Conservation (phyloP, 768 basidiomycete genomes). For the Podaxis sp. region DNA sequence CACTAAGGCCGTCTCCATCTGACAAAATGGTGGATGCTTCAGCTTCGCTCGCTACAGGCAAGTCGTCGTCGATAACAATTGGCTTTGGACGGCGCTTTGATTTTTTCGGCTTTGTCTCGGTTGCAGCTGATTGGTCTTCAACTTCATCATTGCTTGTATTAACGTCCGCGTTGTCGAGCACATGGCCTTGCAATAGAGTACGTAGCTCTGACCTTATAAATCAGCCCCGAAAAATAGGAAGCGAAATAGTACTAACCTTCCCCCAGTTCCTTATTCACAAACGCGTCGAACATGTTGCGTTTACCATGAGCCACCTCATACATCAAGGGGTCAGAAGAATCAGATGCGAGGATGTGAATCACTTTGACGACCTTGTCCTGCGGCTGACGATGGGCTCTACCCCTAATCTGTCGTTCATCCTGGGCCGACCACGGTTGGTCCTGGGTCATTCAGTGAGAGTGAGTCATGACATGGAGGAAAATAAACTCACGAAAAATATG, state of each 20-base stretch:
- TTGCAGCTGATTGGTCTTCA: not conserved
- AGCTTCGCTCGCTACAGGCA: not conserved
- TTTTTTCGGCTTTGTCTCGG: not conserved
- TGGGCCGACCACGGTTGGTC: not conserved
- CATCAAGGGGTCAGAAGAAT: constrained; percentile 22
- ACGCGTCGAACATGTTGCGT: not conserved
- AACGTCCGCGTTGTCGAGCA: not conserved
- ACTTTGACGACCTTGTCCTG: constrained; percentile 20
- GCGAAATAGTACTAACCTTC: not conserved
- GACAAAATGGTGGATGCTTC: not conserved
- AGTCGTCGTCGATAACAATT: not conserved
- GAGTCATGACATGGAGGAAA: not conserved
- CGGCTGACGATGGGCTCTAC: constrained; percentile 24
- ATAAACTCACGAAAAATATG: not conserved
- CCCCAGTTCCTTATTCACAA: not conserved
- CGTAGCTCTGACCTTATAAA: not conserved
- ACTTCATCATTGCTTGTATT: not conserved
- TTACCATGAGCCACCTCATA: not conserved
- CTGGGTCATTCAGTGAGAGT: not conserved
- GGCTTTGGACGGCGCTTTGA: not conserved
- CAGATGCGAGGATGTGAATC: constrained; percentile 22
- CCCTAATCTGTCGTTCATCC: constrained; percentile 18
- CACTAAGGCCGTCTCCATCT: not conserved
- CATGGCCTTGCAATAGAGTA: not conserved
- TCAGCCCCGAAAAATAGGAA: too few relatives aligned